Evolutionary conservation across 148 eudicot species (phyloP).

Genomic region (Chenopodium quinoa): DNA sequence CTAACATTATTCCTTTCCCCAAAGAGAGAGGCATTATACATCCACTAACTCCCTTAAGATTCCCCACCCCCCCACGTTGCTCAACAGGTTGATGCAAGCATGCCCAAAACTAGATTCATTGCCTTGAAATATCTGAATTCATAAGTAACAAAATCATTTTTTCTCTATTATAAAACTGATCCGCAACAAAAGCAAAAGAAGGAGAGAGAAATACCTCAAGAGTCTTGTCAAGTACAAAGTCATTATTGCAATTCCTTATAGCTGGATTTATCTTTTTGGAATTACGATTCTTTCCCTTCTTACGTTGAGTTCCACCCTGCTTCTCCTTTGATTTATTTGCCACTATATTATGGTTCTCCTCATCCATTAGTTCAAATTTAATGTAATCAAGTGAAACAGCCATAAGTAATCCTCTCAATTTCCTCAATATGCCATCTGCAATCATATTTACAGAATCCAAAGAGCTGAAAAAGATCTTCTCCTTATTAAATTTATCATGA

Average conservation of each 20-base stretch:
- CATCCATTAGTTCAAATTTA: slow-evolving; percentile 77
- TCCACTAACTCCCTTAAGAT: slow-evolving; percentile 32
- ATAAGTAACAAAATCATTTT: slow-evolving; percentile 23
- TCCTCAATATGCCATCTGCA: slow-evolving; percentile 66
- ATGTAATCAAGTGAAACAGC: slow-evolving; percentile 88
- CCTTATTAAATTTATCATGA: slow-evolving; percentile 45
- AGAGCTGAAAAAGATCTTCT: slow-evolving; percentile 74
- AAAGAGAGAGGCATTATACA: slow-evolving; percentile 28
- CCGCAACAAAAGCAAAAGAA: slow-evolving; percentile 4
- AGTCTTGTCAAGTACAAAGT: slow-evolving; percentile 29
- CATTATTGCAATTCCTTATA: slow-evolving; percentile 41
- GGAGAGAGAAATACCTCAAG: slow-evolving; percentile 44
- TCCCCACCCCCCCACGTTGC: slow-evolving; percentile 28
- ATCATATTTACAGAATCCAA: slow-evolving; percentile 54
- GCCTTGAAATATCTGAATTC: slow-evolving; percentile 46
- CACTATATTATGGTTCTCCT: slow-evolving; percentile 33
- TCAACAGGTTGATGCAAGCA: slow-evolving; percentile 27
- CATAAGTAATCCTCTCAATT: slow-evolving; percentile 80
- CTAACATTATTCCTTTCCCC: slow-evolving; percentile 25
- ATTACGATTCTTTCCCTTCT: slow-evolving; percentile 66
- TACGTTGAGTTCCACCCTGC: slow-evolving; percentile 49
- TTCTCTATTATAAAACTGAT: neutral
- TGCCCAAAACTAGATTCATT: slow-evolving; percentile 31
- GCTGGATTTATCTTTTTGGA: slow-evolving; percentile 45
- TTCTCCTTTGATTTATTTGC: slow-evolving; percentile 60